Evolutionary conservation across 2,329 filamentous ascomycete species (phyloP).

Genomic region (Daldinia eschscholtzii): DNA sequence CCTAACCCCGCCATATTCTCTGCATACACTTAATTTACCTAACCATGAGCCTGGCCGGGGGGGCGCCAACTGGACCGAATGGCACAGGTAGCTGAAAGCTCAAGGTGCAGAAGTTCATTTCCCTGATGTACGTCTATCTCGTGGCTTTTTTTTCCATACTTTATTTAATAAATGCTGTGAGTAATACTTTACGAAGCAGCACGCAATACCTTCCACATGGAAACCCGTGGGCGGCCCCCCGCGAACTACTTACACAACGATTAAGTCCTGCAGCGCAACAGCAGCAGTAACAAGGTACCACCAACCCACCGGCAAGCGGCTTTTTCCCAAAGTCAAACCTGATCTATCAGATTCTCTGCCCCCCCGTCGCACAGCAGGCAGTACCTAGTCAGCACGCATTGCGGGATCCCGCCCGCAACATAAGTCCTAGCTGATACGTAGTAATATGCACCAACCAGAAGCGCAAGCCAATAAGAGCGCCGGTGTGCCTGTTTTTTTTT

Average conservation of each 20-base stretch:
- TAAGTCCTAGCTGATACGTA: slow-evolving; percentile 6
- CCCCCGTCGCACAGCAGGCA: background rate
- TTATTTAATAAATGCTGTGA: background rate
- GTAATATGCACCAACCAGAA: too few relatives aligned
- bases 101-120: background rate
- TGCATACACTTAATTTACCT: background rate
- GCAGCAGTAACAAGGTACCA: slow-evolving; percentile 28
- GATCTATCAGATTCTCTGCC: slow-evolving; percentile 30
- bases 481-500: background rate
- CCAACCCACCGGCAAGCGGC: background rate
- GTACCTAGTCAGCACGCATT: background rate
- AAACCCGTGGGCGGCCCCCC: slow-evolving; percentile 5
- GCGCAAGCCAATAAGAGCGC: background rate
- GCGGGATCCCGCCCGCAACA: slow-evolving; percentile 1
- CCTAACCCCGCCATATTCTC: slow-evolving; percentile 5
- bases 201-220: slow-evolving; percentile 3
- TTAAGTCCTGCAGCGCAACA: too few relatives aligned
- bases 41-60: background rate
- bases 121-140: background rate
- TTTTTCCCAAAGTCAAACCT: background rate
- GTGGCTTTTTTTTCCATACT: too few relatives aligned
- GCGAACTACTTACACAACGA: too few relatives aligned
- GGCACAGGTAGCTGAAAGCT: background rate
- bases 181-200: background rate
- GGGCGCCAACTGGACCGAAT: background rate